Percentiles rank a stretch among this genome's conserved stretches.
phyloP scores from a whole-genome alignment of 192 early-diverging fungal species.

The Umbelopsis sp. region DNA sequence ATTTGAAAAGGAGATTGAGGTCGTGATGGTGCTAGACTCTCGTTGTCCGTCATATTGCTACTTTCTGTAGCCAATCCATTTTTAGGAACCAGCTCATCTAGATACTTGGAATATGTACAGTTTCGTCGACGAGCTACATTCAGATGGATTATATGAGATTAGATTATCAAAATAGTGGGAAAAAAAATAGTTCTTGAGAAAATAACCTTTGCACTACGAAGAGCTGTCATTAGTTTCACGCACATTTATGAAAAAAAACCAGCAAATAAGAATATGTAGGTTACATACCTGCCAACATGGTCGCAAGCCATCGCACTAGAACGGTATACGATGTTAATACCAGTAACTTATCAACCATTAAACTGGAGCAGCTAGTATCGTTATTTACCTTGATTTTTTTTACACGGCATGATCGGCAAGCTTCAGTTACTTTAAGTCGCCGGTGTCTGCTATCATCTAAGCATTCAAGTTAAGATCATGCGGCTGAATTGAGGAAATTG shows the following conservation, averaged over 20 bases:
- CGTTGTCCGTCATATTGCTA: background rate
- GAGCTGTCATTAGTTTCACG: background rate
- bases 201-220: slow-evolving; percentile 23
- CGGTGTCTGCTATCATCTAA: slow-evolving; percentile 24
- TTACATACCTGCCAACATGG: slow-evolving; percentile 40
- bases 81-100: slow-evolving; percentile 19
- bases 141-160: background rate
- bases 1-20: background rate
- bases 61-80: background rate
- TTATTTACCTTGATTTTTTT: slow-evolving; percentile 39
- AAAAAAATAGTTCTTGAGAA: background rate
- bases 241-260: background rate
- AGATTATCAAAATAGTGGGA: background rate
- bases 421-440: slow-evolving; percentile 35
- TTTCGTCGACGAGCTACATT: slow-evolving; percentile 37
- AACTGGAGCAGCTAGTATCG: background rate
- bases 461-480: background rate
- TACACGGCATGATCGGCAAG: slow-evolving; percentile 40
- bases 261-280: background rate
- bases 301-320: slow-evolving; percentile 42
- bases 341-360: background rate
- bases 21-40: background rate
- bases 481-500: background rate
- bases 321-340: background rate
- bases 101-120: slow-evolving; percentile 39